phyloP scores from a whole-genome alignment of 2,329 filamentous ascomycete species.

The Metarhizium humberi region DNA sequence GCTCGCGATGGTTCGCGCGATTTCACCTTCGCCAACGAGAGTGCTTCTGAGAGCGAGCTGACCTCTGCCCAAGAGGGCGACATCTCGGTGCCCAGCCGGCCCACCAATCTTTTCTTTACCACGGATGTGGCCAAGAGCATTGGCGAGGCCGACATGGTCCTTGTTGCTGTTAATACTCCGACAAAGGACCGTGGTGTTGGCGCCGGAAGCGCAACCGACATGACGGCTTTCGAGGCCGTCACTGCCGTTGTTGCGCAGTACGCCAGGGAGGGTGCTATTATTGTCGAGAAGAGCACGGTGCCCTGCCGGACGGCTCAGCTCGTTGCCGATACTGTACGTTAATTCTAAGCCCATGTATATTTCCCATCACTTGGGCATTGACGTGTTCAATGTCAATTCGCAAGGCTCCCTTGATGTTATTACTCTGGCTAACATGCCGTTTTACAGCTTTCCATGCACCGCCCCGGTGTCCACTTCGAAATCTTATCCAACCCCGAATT shows the following conservation, averaged over 20 bases:
- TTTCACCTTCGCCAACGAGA: constrained; percentile 30
- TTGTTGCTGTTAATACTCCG: constrained; percentile 72
- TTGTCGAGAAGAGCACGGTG: constrained; percentile 77
- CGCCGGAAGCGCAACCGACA: constrained; percentile 61
- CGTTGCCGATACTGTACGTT: constrained; percentile 55
- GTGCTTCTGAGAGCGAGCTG: constrained; percentile 20
- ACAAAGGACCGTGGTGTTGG: constrained; percentile 64
- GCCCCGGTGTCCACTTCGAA: constrained; percentile 59
- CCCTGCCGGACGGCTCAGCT: constrained; percentile 65
- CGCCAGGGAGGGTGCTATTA: constrained; percentile 57
- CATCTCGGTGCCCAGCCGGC: constrained; percentile 31
- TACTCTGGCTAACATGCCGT: not conserved
- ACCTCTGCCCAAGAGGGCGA: constrained; percentile 22
- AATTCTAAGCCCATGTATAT: not conserved
- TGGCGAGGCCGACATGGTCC: constrained; percentile 59
- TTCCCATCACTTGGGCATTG: not conserved
- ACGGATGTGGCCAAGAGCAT: constrained; percentile 55
- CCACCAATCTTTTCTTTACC: constrained; percentile 65
- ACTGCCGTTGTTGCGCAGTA: constrained; percentile 57
- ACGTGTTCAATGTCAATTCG: not conserved
- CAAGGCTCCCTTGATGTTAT: not conserved
- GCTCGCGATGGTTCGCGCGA: constrained; percentile 48
- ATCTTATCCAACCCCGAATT: constrained; percentile 78
- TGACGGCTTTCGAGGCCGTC: constrained; percentile 63
- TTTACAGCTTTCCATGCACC: constrained; percentile 43